A percentile compares a stretch with the other conserved stretches of the same genome.
These are phyloP conservation scores for Corylus heterophylla DNA, from an alignment of 306 rosid genomes.

Conservation along the genomic window DNA sequence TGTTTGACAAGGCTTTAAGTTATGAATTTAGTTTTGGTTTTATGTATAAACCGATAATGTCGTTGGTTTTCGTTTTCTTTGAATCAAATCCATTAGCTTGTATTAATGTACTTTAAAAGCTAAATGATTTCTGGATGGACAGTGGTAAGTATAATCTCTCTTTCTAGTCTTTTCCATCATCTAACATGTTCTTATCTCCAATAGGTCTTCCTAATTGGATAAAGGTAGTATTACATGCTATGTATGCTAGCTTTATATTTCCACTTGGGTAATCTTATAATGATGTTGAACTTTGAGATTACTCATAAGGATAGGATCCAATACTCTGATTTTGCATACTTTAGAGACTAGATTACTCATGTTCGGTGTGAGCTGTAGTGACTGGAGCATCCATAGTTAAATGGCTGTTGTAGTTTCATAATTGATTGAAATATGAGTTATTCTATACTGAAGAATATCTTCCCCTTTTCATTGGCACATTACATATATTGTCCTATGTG, in stretches of 20 bases:
- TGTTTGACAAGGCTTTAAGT: slow-evolving; percentile 8
- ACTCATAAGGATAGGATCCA: neutral
- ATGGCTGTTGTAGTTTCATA: neutral
- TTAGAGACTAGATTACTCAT: neutral
- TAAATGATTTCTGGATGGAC: slow-evolving; percentile 18
- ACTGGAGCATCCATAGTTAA: neutral
- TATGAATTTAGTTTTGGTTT: slow-evolving; percentile 10
- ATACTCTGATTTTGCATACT: neutral
- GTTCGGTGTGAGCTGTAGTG: neutral
- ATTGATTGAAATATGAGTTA: neutral
- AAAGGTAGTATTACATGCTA: slow-evolving; percentile 13
- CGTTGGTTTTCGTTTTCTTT: neutral
- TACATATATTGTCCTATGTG: slow-evolving; percentile 13
- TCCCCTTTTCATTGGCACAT: neutral
- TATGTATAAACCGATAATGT: neutral
- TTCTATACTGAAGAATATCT: neutral
- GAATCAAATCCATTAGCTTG: neutral
- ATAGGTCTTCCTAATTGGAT: slow-evolving; percentile 17
- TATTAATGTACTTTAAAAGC: slow-evolving; percentile 13
- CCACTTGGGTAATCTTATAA: slow-evolving; percentile 9
- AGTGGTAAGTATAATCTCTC: slow-evolving; percentile 2
- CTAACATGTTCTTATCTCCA: neutral
- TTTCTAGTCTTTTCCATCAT: slow-evolving; percentile 13
- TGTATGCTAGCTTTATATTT: slow-evolving; percentile 9
- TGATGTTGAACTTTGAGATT: neutral